phyloP scores from a whole-genome alignment of 2,329 filamentous ascomycete species.

The Alternaria consortialis region DNA sequence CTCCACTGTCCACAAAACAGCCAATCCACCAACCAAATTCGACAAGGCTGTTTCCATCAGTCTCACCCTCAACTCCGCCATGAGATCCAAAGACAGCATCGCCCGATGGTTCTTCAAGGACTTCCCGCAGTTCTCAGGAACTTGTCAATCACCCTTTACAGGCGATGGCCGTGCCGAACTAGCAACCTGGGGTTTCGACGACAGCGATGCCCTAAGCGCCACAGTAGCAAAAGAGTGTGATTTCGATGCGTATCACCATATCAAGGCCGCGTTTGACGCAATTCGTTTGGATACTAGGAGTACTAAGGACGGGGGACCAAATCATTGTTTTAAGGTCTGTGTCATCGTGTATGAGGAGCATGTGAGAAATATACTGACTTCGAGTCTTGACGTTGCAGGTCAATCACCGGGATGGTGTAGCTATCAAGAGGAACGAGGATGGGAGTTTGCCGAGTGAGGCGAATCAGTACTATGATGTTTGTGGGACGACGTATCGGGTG shows the following conservation, averaged over 20 bases:
- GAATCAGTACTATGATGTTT: constrained; percentile 21
- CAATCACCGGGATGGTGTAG: constrained; percentile 17
- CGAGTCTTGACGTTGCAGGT: not conserved
- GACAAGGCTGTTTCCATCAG: constrained; percentile 13
- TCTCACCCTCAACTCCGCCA: constrained; percentile 12
- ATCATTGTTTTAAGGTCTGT: constrained; percentile 14
- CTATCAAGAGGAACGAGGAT: constrained; percentile 17
- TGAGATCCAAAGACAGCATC: constrained; percentile 17
- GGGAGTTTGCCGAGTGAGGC: constrained; percentile 9
- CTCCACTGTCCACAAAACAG: not conserved
- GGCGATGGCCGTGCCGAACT: constrained; percentile 17
- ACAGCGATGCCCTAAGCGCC: constrained; percentile 8
- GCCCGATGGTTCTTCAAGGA: constrained; percentile 21
- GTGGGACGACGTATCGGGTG: constrained; percentile 16
- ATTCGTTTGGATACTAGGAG: constrained; percentile 14
- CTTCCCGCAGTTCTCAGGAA: constrained; percentile 9
- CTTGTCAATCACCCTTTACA: constrained; percentile 14
- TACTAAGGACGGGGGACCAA: constrained; percentile 17
- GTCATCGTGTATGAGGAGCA: too few relatives aligned
- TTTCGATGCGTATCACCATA: constrained; percentile 19
- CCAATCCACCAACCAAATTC: constrained; percentile 1
- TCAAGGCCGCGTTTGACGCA: constrained; percentile 18
- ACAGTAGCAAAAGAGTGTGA: constrained; percentile 19
- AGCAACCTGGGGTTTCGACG: constrained; percentile 20
- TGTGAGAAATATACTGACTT: too few relatives aligned